A percentile compares a stretch with the other conserved stretches of the same genome.
These are phyloP conservation scores for Sanghuangporus sanghuang DNA, from an alignment of 1,284 basidiomycete genomes.

Conservation along the genomic window DNA sequence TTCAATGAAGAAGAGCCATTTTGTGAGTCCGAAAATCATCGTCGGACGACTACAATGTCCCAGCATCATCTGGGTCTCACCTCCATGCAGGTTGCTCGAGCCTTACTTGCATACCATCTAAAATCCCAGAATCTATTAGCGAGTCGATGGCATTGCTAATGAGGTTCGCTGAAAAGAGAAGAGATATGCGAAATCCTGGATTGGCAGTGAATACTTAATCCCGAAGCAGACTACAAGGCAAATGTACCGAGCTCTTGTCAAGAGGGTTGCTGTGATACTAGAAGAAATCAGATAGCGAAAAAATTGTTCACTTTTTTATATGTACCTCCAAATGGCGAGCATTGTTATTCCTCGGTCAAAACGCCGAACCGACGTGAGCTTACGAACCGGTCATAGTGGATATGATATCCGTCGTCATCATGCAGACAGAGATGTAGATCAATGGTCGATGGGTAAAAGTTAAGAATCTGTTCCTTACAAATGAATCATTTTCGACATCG, in stretches of 20 bases:
- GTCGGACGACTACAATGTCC: neutral
- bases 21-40: conserved; percentile 12
- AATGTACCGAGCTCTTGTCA: conserved; percentile 33
- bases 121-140: conserved; percentile 32
- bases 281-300: conserved; percentile 20
- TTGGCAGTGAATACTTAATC: too few relatives aligned
- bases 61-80: neutral
- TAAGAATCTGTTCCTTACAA: conserved; percentile 62
- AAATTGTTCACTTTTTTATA: conserved; percentile 40
- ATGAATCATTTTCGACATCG: neutral
- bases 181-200: conserved; percentile 25
- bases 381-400: conserved; percentile 51
- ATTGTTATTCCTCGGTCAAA: too few relatives aligned
- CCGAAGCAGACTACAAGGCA: too few relatives aligned
- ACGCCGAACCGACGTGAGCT: neutral
- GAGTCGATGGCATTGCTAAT: conserved; percentile 48
- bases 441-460: conserved; percentile 70
- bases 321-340: conserved; percentile 36
- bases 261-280: conserved; percentile 61
- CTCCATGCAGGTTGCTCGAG: conserved; percentile 39
- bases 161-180: conserved; percentile 42
- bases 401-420: conserved; percentile 67
- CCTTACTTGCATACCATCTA: conserved; percentile 40
- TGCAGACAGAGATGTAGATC: conserved; percentile 64
- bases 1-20: conserved; percentile 16